phyloP scores from a whole-genome alignment of 2,329 filamentous ascomycete genomes.

The Nemania abortiva region DNA sequence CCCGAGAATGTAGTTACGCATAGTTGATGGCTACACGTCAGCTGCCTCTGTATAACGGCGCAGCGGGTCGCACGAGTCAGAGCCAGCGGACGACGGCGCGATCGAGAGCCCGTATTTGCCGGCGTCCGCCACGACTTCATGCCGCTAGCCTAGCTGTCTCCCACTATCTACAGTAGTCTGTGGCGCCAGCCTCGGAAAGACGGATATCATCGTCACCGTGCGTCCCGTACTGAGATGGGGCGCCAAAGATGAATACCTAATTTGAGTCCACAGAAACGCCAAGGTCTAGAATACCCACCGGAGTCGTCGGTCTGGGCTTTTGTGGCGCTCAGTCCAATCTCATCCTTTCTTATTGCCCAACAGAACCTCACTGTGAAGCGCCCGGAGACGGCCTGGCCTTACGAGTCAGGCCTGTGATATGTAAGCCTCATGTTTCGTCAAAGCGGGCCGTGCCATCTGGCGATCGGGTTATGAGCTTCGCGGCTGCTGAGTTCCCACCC shows the following conservation, averaged over 20 bases:
- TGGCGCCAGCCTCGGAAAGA: slow-evolving; percentile 21
- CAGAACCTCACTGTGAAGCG: slow-evolving; percentile 8
- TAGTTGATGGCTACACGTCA: slow-evolving; percentile 31
- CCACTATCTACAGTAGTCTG: slow-evolving; percentile 2
- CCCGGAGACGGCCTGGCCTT: not conserved
- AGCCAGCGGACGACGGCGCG: slow-evolving; percentile 17
- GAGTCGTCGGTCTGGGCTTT: slow-evolving; percentile 3
- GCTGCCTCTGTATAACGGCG: slow-evolving; percentile 19
- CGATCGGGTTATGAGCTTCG: not conserved
- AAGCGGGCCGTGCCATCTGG: slow-evolving; percentile 24
- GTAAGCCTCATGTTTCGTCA: slow-evolving; percentile 16
- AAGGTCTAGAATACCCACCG: not conserved
- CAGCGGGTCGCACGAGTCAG: slow-evolving; percentile 36
- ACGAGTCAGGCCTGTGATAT: slow-evolving; percentile 29
- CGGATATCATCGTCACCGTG: slow-evolving; percentile 21
- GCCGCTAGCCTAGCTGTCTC: slow-evolving; percentile 9
- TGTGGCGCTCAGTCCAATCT: slow-evolving; percentile 1
- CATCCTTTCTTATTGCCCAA: not conserved
- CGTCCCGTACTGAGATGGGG: slow-evolving; percentile 8
- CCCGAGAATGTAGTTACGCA: not conserved
- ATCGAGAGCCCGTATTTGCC: slow-evolving; percentile 17
- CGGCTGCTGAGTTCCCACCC: slow-evolving; percentile 6
- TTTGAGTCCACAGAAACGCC: not conserved
- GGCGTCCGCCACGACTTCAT: slow-evolving; percentile 19
- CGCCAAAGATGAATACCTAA: not conserved